These are phyloP conservation scores for Hygrocybe coccinea DNA, from an alignment of 768 basidiomycete genomes.

Conservation along the genomic window DNA sequence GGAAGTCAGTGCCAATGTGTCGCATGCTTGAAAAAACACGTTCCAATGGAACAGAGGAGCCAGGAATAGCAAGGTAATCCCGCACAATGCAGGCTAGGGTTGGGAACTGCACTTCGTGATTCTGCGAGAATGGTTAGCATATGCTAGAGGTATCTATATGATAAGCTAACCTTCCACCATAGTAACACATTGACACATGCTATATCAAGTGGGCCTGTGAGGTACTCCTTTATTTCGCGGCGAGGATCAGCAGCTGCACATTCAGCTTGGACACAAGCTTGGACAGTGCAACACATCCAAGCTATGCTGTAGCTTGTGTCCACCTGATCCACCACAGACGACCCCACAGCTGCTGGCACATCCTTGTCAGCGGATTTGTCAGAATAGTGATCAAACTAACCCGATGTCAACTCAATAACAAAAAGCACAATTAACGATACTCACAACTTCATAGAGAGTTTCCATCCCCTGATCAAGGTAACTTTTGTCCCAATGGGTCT, in stretches of 20 bases:
- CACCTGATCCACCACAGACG: not conserved
- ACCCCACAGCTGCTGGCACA: not conserved
- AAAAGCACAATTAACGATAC: slow-evolving; percentile 1
- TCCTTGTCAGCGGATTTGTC: not conserved
- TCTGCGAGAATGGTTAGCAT: not conserved
- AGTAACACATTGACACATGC: not conserved
- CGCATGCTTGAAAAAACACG: not conserved
- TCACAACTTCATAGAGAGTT: slow-evolving; percentile 15
- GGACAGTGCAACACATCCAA: not conserved
- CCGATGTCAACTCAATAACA: not conserved
- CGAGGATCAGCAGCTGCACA: not conserved
- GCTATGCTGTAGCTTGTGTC: not conserved
- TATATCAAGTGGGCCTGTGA: not conserved
- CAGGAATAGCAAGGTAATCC: not conserved
- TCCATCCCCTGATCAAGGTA: slow-evolving; percentile 8
- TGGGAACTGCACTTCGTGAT: not conserved
- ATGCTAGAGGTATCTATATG: not conserved
- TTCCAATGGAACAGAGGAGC: not conserved
- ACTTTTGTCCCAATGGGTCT: slow-evolving; percentile 15
- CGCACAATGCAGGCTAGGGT: not conserved
- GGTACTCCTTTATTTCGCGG: not conserved
- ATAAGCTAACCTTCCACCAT: not conserved
- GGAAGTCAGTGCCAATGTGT: not conserved
- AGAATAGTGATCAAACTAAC: not conserved
- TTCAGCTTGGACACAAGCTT: not conserved